A percentile compares a stretch with the other conserved stretches of the same genome.
These are phyloP conservation scores for Rhodocollybia butyracea DNA, from an alignment of 768 basidiomycete species.

Conservation along the genomic window DNA sequence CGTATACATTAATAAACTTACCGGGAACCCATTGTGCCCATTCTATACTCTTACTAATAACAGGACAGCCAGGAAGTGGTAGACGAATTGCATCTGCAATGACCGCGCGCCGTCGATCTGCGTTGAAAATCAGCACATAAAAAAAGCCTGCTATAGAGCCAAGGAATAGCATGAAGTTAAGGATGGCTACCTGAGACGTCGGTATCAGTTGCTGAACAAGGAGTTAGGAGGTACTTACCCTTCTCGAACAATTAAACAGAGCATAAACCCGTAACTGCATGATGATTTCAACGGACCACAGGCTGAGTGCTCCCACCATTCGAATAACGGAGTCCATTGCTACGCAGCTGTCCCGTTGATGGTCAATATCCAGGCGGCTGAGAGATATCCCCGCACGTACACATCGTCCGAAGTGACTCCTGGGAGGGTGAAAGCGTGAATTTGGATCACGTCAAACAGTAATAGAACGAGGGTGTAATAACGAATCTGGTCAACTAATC, in stretches of 20 bases:
- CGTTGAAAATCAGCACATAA: conserved; percentile 37
- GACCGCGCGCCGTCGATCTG: conserved; percentile 28
- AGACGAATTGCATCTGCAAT: conserved; percentile 35
- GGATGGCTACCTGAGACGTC: conserved; percentile 29
- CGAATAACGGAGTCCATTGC: conserved; percentile 41
- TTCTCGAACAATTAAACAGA: conserved; percentile 36
- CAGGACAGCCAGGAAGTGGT: conserved; percentile 39
- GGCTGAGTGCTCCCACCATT: conserved; percentile 38
- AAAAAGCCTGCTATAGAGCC: conserved; percentile 39
- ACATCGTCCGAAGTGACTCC: conserved; percentile 32
- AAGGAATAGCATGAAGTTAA: conserved; percentile 37
- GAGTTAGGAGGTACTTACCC: conserved; percentile 19
- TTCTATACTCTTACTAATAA: conserved; percentile 37
- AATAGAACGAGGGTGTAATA: conserved; percentile 44
- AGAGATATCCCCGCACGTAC: conserved; percentile 21
- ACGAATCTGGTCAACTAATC: conserved; percentile 9
- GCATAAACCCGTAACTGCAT: conserved; percentile 47
- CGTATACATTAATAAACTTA: conserved; percentile 11
- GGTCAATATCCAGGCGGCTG: not conserved
- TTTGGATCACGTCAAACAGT: conserved; percentile 42
- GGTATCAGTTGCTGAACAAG: not conserved
- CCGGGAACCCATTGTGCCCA: conserved; percentile 46
- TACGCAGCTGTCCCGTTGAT: conserved; percentile 30
- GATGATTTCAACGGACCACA: conserved; percentile 48
- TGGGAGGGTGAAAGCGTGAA: conserved; percentile 37